phyloP scores from a whole-genome alignment of 1,139 yeast genomes.

The Blastobotrys proliferans region DNA sequence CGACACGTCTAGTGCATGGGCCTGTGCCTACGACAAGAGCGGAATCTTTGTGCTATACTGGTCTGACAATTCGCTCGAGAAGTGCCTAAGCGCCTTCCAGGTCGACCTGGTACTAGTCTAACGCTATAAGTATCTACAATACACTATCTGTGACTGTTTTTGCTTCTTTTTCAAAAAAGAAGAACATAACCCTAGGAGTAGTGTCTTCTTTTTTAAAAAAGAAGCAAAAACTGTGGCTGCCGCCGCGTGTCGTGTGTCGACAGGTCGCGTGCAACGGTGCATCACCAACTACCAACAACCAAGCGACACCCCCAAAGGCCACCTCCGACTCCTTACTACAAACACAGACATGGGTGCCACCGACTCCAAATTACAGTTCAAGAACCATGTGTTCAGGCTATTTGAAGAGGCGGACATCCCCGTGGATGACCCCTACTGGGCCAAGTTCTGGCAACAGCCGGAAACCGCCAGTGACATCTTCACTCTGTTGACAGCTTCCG shows the following conservation, averaged over 20 bases:
- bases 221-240: too few species aligned
- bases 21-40: slow-evolving; percentile 10
- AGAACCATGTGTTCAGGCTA: slow-evolving; percentile 58
- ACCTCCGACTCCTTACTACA: too few species aligned
- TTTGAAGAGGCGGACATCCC: slow-evolving; percentile 51
- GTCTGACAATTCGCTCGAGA: not conserved
- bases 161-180: too few species aligned
- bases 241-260: too few species aligned
- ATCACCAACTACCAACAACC: too few species aligned
- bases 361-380: slow-evolving; percentile 61
- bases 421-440: slow-evolving; percentile 53
- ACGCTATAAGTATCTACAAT: too few species aligned
- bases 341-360: slow-evolving; percentile 58
- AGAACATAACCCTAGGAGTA: too few species aligned
- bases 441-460: slow-evolving; percentile 44
- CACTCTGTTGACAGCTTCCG: slow-evolving; percentile 51
- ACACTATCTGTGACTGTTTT: too few species aligned
- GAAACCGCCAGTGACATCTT: slow-evolving; percentile 51
- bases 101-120: not conserved
- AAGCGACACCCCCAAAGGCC: too few species aligned
- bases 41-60: slow-evolving; percentile 10
- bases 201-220: too few species aligned
- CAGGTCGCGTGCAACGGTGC: too few species aligned
- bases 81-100: not conserved
- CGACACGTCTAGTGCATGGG: slow-evolving; percentile 4